Evolutionary conservation across 352 stramenopile species (phyloP).

Genomic region (Globisporangium canariense): DNA sequence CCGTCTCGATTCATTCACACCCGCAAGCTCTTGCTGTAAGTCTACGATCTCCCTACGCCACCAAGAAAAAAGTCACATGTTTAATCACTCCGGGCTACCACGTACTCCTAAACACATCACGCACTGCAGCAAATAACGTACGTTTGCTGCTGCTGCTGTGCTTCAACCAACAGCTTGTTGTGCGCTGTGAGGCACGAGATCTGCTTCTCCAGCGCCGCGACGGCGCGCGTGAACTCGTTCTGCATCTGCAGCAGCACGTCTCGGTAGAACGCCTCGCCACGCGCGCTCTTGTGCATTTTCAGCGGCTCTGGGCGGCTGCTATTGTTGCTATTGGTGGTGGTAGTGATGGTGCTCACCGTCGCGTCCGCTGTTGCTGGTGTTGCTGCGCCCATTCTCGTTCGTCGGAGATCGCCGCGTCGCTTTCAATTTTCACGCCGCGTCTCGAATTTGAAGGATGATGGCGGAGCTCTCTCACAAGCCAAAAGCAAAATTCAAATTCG

Average conservation of each 20-base stretch:
- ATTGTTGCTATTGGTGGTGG: neutral
- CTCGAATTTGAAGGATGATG: constrained; percentile 2
- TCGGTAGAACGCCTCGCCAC: constrained; percentile 38
- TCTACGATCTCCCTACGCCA: constrained; percentile 13
- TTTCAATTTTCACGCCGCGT: neutral
- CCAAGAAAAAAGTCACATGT: neutral
- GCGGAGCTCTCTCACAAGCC: neutral
- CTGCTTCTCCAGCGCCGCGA: constrained; percentile 58
- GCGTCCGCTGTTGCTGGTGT: constrained; percentile 1
- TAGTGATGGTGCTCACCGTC: neutral
- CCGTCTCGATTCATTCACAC: constrained; percentile 16
- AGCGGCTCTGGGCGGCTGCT: neutral
- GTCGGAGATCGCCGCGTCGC: constrained; percentile 9
- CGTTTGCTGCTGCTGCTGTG: constrained; percentile 19
- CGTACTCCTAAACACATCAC: too few species aligned
- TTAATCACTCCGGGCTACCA: neutral
- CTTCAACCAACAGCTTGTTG: constrained; percentile 38
- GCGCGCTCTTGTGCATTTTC: constrained; percentile 11
- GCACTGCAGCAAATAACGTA: constrained; percentile 7
- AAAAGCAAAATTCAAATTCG: neutral
- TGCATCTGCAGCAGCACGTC: constrained; percentile 56
- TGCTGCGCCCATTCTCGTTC: neutral
- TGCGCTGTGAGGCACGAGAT: constrained; percentile 38
- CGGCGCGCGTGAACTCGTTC: constrained; percentile 50
- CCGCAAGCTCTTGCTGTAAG: constrained; percentile 18